These are phyloP conservation scores for Ogataea chonburiensis DNA, from an alignment of 805 yeast genomes.

Conservation along the genomic window DNA sequence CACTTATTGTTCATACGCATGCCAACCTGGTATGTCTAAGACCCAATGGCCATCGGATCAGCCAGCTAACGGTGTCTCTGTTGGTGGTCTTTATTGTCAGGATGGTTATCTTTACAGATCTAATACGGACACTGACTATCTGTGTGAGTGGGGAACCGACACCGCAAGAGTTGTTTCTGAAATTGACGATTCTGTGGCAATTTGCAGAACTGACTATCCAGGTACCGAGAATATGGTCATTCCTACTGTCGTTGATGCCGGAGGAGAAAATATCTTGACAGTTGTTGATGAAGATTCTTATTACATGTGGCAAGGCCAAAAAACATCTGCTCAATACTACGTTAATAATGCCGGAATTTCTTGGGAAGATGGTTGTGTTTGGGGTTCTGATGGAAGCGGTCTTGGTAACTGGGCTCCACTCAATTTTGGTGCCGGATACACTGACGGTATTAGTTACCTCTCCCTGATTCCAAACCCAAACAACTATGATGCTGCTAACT, in stretches of 20 bases:
- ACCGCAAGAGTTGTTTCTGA: conserved; percentile 54
- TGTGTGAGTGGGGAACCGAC: conserved; percentile 65
- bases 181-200: conserved; percentile 52
- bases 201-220: conserved; percentile 79
- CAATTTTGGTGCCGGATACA: conserved; percentile 88
- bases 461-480: conserved; percentile 96
- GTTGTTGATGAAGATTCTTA: conserved; percentile 68
- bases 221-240: conserved; percentile 80
- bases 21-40: conserved; percentile 79
- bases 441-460: conserved; percentile 71
- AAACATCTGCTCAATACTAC: conserved; percentile 94
- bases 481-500: conserved; percentile 62
- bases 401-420: conserved; percentile 99
- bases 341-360: conserved; percentile 96
- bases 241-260: conserved; percentile 63
- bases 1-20: conserved; percentile 72
- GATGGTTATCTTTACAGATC: conserved; percentile 61
- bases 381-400: conserved; percentile 81
- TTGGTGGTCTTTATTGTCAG: conserved; percentile 68
- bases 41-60: conserved; percentile 74
- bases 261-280: conserved; percentile 49
- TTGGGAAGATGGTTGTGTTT: conserved; percentile 85
- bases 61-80: conserved; percentile 66
- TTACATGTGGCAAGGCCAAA: conserved; percentile 77
- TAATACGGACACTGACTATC: conserved; percentile 46